Evolutionary conservation across 2,329 filamentous ascomycete species (phyloP), one percentile per base, ranked within the genome.

Genomic region (Penicillium sp.): DNA sequence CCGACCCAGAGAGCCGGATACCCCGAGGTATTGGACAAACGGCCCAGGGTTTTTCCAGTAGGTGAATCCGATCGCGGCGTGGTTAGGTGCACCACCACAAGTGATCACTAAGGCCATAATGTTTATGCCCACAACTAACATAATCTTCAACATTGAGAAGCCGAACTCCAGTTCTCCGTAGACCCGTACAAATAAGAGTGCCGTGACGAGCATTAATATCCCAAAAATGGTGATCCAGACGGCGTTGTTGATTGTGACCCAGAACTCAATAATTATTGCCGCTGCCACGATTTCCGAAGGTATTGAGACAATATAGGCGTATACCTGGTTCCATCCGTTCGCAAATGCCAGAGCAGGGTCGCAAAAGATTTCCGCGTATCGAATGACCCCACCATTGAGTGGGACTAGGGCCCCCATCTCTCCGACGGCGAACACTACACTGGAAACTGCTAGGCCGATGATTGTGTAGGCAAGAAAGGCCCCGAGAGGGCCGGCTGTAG

Each of bases 81-180:
- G 52, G 28, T 58, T 52, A 4, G 61, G 61, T 1, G n/a, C 61
- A 42, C 79, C 78, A 42, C 77, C 73, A 45, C 74, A 75, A 23
- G 74, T 71, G 6, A 69, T 66, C 1, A 75, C 63, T 16, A 66
- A 66, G 13, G 82, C 81, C 59, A 85, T 80, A 48, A 86, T 76
- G 60, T 85, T 82, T 53, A 88, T 74, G 48, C 82, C 81, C 53
- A 87, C 68, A 39, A 88, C 79, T 31, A 87, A 73, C 29, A 82
- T 69, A 52, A 87, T 81, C 64, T 86, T 83, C 57, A 84, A 70
- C 7, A 78, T 64, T 1, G 79, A 77, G 56, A 81, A 81, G 4
- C 71, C 69, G 53, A 80, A 82, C 62, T 81, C 79, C 41, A 85
- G 74, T 67, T 85, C 82, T 7, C 73, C 74, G 48, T 75, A 75